These are phyloP conservation scores for Aspergillus puulaauensis DNA, from an alignment of 2,329 filamentous ascomycete genomes.

Conservation along the genomic window DNA sequence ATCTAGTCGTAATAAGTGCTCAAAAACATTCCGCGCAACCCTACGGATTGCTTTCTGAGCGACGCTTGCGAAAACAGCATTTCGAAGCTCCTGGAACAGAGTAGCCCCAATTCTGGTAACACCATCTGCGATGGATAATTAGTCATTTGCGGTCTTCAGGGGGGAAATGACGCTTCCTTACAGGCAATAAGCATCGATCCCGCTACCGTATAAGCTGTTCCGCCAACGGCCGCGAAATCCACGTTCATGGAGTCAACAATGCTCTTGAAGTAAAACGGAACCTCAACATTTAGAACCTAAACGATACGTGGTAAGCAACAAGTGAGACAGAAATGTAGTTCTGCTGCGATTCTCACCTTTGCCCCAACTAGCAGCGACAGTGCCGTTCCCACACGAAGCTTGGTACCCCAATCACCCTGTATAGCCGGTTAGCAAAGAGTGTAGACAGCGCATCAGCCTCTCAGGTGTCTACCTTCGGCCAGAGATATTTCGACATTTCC, in stretches of 20 bases:
- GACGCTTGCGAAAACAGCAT: slow-evolving; percentile 94
- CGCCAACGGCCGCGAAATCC: slow-evolving; percentile 81
- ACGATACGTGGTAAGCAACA: slow-evolving; percentile 17
- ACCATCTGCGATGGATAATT: slow-evolving; percentile 58
- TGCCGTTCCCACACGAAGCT: slow-evolving; percentile 81
- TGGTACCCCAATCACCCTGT: slow-evolving; percentile 72
- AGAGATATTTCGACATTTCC: slow-evolving; percentile 94
- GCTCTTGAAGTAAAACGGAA: slow-evolving; percentile 98
- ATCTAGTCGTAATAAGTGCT: slow-evolving; percentile 83
- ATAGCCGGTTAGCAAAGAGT: slow-evolving; percentile 17
- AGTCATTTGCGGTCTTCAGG: slow-evolving; percentile 2
- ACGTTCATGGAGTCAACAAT: slow-evolving; percentile 98
- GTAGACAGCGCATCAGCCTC: not conserved
- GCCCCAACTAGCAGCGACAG: slow-evolving; percentile 80
- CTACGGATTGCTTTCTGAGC: slow-evolving; percentile 93
- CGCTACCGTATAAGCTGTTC: slow-evolving; percentile 83
- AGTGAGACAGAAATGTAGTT: not conserved
- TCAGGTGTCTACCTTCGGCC: slow-evolving; percentile 67
- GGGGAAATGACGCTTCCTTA: slow-evolving; percentile 37
- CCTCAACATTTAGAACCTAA: slow-evolving; percentile 85
- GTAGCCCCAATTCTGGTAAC: slow-evolving; percentile 84
- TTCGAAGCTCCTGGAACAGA: slow-evolving; percentile 87
- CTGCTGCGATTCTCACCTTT: slow-evolving; percentile 59
- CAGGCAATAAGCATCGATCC: slow-evolving; percentile 90
- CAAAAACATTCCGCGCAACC: slow-evolving; percentile 89